Base-by-base conservation (phyloP, 192 early-diverging fungal genomes). In the Backusella liffmaniae region DNA sequence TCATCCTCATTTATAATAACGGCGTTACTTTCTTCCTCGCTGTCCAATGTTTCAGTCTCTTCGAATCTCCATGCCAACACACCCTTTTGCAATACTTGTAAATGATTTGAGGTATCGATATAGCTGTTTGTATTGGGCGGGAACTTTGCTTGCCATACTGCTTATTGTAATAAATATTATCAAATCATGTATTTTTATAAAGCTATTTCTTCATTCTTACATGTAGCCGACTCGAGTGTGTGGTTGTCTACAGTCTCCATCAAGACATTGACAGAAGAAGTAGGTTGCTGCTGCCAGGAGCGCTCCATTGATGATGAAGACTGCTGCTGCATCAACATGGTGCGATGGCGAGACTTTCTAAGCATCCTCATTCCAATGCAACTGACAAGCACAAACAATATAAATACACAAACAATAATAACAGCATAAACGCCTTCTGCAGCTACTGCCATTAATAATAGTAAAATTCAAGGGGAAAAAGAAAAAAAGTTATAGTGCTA, bases 31-130 rank as follows among this genome's bases (percentile, higher is more conserved):
- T 87, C 83, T 73, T 87, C 86, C 18, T 90, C 85, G 23, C 87
- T 67, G 15, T 39, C 44, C 3, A 46, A 35, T 21, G 21, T 23
- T 36, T 69, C 35, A 6, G 10, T 70, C 74, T 76, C 74, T 10
- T 69, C 89, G 82, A 93, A 91, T 84, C 90, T 87, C 92, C 92
- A 93, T 29, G 92, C 92, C 7, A 82, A 83, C 2, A 93, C 92
- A 41, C 92, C 92, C 77, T 88, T 88, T 77, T 93, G 90, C 3
- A 70, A 1, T 15, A 76, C 74, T 8, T 66, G 41, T 26, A 67
- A 32, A 36, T 69, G 18, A n/a, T 51, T 46, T 4, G 46, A 26
- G 8, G 53, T 67, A 18, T 76, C 74, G 13, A 68, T 39, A 15
- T 39, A 70, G 16, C 16, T 29, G 29, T 15, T 70, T n/a, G 74